Evolutionary conservation across 805 yeast species (phyloP).

Genomic region (Teunomyces panamensis): DNA sequence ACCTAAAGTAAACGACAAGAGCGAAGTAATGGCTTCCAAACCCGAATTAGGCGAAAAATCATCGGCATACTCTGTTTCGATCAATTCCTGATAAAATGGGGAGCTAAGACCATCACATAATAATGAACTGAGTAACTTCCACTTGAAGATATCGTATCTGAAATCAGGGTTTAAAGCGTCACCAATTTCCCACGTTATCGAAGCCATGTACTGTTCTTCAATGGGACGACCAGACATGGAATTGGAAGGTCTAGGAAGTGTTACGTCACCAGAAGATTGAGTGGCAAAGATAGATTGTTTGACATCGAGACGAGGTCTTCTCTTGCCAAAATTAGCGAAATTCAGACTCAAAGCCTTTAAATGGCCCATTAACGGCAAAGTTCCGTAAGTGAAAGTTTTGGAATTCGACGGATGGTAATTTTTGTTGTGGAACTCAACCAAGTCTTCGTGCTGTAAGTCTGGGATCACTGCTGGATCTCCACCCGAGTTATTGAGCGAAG

Average conservation of each 20-base stretch:
- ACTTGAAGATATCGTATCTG: slow-evolving; percentile 64
- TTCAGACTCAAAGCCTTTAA: slow-evolving; percentile 53
- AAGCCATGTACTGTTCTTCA: slow-evolving; percentile 72
- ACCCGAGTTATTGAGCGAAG: slow-evolving; percentile 84
- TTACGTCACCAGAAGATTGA: slow-evolving; percentile 13
- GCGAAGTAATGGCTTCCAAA: slow-evolving; percentile 74
- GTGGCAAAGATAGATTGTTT: slow-evolving; percentile 46
- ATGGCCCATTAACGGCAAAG: slow-evolving; percentile 61
- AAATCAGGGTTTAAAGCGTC: slow-evolving; percentile 52
- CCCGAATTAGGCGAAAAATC: slow-evolving; percentile 90
- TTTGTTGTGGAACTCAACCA: slow-evolving; percentile 68
- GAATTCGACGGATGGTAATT: slow-evolving; percentile 92
- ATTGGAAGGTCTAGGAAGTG: slow-evolving; percentile 74
- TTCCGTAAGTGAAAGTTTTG: slow-evolving; percentile 83
- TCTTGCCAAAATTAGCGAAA: slow-evolving; percentile 50
- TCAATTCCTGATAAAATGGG: slow-evolving; percentile 79
- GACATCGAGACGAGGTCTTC: slow-evolving; percentile 31
- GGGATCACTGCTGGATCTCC: slow-evolving; percentile 89
- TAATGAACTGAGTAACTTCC: slow-evolving; percentile 67
- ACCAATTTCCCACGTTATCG: slow-evolving; percentile 88
- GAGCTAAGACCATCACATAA: slow-evolving; percentile 91
- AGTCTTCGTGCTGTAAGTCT: slow-evolving; percentile 66
- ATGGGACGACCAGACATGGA: slow-evolving; percentile 49
- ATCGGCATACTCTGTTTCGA: slow-evolving; percentile 80
- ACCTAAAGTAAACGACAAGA: slow-evolving; percentile 79